These are phyloP conservation scores for Helicocarpus griseus DNA, from an alignment of 2,329 filamentous ascomycete genomes.

Conservation along the genomic window DNA sequence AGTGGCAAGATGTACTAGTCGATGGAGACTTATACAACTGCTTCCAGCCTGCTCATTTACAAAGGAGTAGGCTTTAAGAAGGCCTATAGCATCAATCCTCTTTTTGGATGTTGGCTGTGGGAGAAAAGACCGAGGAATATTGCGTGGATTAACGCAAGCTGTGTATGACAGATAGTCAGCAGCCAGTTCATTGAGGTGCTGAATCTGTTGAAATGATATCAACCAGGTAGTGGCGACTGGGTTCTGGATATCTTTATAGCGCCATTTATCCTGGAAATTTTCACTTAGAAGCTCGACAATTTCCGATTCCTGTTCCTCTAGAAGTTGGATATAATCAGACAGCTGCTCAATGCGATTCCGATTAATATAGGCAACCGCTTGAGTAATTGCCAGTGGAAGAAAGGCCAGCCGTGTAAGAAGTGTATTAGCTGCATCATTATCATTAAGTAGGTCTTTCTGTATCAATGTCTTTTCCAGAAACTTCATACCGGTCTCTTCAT, in stretches of 20 bases:
- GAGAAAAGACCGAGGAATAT: constrained; percentile 27
- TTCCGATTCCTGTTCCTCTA: constrained; percentile 7
- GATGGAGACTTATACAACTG: constrained; percentile 16
- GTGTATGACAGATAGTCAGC: constrained; percentile 27
- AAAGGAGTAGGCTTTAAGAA: constrained; percentile 25
- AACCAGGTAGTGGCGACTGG: constrained; percentile 29
- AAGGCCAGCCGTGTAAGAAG: not conserved
- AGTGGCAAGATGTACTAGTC: constrained; percentile 27
- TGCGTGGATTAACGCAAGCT: constrained; percentile 21
- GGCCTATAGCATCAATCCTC: constrained; percentile 21
- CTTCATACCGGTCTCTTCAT: not conserved
- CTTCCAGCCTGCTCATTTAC: constrained; percentile 14
- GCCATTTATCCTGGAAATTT: constrained; percentile 23
- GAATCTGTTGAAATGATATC: constrained; percentile 29
- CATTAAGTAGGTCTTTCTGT: not conserved
- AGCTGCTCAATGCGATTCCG: not conserved
- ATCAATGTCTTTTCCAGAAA: not conserved
- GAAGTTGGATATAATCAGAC: not conserved
- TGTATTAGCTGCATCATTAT: not conserved
- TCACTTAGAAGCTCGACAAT: constrained; percentile 21
- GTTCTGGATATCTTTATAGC: constrained; percentile 22
- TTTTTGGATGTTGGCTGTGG: constrained; percentile 14
- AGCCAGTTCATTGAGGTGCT: constrained; percentile 20
- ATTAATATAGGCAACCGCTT: not conserved
- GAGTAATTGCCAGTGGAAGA: not conserved